Percentiles rank a stretch among this genome's conserved stretches.
These are phyloP conservation scores for Calocera viscosa DNA, from an alignment of 768 basidiomycete species.

Conservation along the genomic window DNA sequence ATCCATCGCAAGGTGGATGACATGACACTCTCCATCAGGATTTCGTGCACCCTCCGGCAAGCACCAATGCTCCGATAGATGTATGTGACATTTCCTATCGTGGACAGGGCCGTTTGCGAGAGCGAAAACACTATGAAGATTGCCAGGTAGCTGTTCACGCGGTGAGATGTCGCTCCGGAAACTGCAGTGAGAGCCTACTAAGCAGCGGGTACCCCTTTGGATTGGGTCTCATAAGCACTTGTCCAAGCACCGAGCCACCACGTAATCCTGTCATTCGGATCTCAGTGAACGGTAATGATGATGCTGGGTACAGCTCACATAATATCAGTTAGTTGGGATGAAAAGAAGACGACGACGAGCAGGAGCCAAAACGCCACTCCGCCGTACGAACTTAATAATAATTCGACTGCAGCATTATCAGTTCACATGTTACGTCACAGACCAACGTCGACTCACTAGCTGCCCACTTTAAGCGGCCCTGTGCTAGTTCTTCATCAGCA, in stretches of 20 bases:
- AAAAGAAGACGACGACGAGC: not conserved
- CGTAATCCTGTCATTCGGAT: not conserved
- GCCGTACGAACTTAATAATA: not conserved
- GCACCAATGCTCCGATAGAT: not conserved
- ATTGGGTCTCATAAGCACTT: not conserved
- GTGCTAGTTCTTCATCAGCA: not conserved
- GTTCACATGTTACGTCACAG: not conserved
- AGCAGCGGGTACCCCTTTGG: not conserved
- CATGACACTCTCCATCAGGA: not conserved
- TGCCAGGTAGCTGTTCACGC: slow-evolving; percentile 24
- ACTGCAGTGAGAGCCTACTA: not conserved
- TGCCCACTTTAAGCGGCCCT: not conserved
- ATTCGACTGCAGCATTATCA: not conserved
- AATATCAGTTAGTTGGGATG: not conserved
- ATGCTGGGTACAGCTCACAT: not conserved
- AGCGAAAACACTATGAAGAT: slow-evolving; percentile 24
- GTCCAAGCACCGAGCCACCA: slow-evolving; percentile 6
- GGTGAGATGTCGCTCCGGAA: not conserved
- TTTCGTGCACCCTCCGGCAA: not conserved
- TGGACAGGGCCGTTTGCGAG: slow-evolving; percentile 7
- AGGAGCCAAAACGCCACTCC: slow-evolving; percentile 8
- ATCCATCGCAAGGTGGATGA: slow-evolving; percentile 33
- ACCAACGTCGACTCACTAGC: not conserved
- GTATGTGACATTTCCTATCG: not conserved
- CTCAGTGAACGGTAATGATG: not conserved